These are phyloP conservation scores for Rhizopogon vesiculosus DNA, from an alignment of 768 basidiomycete species.

Conservation along the genomic window DNA sequence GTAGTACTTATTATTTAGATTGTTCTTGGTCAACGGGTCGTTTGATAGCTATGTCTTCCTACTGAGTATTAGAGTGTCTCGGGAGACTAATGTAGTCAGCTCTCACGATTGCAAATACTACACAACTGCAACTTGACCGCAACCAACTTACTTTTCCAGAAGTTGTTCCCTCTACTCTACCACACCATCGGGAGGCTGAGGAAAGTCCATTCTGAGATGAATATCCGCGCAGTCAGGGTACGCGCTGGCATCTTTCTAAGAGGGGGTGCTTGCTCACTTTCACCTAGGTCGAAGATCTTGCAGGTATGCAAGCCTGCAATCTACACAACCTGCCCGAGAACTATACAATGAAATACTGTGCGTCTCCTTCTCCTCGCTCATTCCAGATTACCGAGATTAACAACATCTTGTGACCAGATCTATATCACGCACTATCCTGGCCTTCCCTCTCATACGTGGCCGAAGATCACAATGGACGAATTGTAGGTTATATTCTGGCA, in stretches of 20 bases:
- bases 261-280: conserved; percentile 11
- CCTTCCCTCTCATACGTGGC: conserved; percentile 92
- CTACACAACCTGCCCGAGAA: conserved; percentile 92
- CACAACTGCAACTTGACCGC: too few relatives aligned
- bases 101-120: background rate
- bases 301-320: conserved; percentile 93
- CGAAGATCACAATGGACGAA: conserved; percentile 81
- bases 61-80: too few relatives aligned
- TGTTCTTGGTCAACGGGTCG: background rate
- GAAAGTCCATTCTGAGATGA: conserved; percentile 14
- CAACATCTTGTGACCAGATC: conserved; percentile 43
- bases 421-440: conserved; percentile 90
- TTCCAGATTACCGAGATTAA: background rate
- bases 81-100: too few relatives aligned
- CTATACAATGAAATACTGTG: conserved; percentile 79
- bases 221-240: conserved; percentile 27
- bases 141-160: background rate
- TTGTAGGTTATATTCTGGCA: conserved; percentile 94
- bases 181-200: background rate
- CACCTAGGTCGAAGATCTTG: conserved; percentile 74
- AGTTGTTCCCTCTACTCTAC: background rate
- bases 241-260: background rate
- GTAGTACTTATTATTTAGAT: background rate
- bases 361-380: conserved; percentile 14
- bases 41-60: too few relatives aligned